Percentiles rank a stretch among this genome's conserved stretches.
These are phyloP conservation scores for Saturnispora serradocipensis DNA, from an alignment of 805 yeast genomes.

Conservation along the genomic window DNA sequence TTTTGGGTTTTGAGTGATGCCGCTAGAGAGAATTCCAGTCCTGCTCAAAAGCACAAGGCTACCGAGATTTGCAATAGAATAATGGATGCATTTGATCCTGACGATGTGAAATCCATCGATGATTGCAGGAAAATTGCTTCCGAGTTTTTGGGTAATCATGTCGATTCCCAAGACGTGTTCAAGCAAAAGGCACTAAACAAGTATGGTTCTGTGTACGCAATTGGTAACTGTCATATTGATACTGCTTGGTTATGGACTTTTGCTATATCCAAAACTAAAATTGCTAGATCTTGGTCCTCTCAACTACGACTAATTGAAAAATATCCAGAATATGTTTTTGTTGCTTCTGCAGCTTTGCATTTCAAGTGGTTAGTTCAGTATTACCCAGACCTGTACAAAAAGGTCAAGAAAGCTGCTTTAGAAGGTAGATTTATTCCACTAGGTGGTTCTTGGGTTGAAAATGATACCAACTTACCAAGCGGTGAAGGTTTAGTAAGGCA, in stretches of 20 bases:
- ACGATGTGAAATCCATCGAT: constrained; percentile 45
- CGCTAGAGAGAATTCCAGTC: constrained; percentile 73
- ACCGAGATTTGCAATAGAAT: constrained; percentile 70
- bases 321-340: constrained; percentile 90
- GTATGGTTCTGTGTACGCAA: constrained; percentile 59
- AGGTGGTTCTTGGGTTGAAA: constrained; percentile 98
- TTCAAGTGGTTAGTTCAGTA: constrained; percentile 84
- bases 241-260: constrained; percentile 99
- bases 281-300: constrained; percentile 92
- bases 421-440: constrained; percentile 77
- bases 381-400: constrained; percentile 70
- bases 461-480: constrained; percentile 90
- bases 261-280: constrained; percentile 88
- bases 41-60: constrained; percentile 75
- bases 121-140: constrained; percentile 61
- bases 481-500: constrained; percentile 90
- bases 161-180: constrained; percentile 59
- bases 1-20: constrained; percentile 88
- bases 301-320: constrained; percentile 76
- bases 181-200: constrained; percentile 30
- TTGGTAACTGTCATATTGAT: constrained; percentile 95
- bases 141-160: constrained; percentile 53
- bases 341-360: constrained; percentile 94
- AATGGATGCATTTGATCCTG: constrained; percentile 74
- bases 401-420: constrained; percentile 55